Evolutionary conservation across 164 flowering plant species (phyloP).

Genomic region (Akebia trifoliata): DNA sequence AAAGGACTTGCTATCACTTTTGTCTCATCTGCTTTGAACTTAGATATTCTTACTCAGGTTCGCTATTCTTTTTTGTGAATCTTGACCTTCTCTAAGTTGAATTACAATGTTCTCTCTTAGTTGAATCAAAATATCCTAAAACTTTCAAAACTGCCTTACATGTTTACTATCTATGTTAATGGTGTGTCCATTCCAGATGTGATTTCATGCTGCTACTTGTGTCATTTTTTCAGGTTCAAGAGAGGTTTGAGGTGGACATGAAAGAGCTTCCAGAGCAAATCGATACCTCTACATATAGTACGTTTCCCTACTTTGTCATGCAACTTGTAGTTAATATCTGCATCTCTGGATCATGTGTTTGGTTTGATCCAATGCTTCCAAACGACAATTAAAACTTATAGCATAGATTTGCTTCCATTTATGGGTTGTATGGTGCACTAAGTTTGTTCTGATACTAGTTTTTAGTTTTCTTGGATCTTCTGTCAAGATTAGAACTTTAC

Average conservation of each 20-base stretch:
- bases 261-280: conserved; percentile 99
- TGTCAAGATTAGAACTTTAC: too few species aligned
- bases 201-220: not conserved
- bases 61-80: not conserved
- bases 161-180: too few species aligned
- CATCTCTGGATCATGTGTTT: too few species aligned
- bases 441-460: too few species aligned
- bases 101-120: not conserved
- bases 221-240: conserved; percentile 68
- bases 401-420: too few species aligned
- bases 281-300: conserved; percentile 96
- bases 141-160: too few species aligned
- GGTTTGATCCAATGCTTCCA: too few species aligned
- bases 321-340: too few species aligned
- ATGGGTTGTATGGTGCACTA: too few species aligned
- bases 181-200: not conserved
- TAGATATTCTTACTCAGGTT: conserved; percentile 95
- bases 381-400: too few species aligned
- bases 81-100: not conserved
- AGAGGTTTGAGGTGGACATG: conserved; percentile 95
- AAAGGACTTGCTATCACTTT: conserved; percentile 98
- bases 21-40: conserved; percentile 85
- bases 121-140: too few species aligned
- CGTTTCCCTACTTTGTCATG: conserved; percentile 24
- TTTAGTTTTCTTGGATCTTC: too few species aligned